Evolutionary conservation across 352 stramenopile species (phyloP).

Genomic region (Globisporangium cylindrosporum): DNA sequence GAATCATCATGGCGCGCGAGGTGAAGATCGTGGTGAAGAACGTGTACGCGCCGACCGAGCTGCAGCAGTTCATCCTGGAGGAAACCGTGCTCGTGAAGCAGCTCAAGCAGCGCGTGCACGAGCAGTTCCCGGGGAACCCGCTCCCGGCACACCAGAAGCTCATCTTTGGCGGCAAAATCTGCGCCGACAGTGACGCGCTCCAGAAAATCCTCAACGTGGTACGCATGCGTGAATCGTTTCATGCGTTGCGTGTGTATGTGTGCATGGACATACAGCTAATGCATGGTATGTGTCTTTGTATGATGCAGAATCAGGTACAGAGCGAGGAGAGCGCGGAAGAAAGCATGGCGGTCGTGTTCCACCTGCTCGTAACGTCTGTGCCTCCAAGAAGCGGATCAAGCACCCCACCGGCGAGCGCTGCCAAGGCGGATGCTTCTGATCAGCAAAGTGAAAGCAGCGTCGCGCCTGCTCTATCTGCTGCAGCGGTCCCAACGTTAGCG

Average conservation of each 20-base stretch:
- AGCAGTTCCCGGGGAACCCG: slow-evolving; percentile 45
- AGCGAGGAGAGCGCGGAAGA: slow-evolving; percentile 23
- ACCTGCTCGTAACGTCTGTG: slow-evolving; percentile 58
- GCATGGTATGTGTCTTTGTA: not conserved
- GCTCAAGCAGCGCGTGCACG: slow-evolving; percentile 60
- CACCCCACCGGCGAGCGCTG: slow-evolving; percentile 11
- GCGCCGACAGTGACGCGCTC: slow-evolving; percentile 54
- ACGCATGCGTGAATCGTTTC: not conserved
- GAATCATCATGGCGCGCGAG: slow-evolving; percentile 16
- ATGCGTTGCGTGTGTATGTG: not conserved
- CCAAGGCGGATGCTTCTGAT: not conserved
- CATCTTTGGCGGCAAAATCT: slow-evolving; percentile 88
- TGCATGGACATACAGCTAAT: not conserved
- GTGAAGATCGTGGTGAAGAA: slow-evolving; percentile 80
- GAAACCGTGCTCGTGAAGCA: slow-evolving; percentile 37
- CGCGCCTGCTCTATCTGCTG: not conserved
- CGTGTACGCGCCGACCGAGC: slow-evolving; percentile 66
- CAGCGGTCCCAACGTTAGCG: not conserved
- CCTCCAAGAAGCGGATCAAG: slow-evolving; percentile 20
- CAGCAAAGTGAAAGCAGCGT: not conserved
- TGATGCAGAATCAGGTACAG: slow-evolving; percentile 33
- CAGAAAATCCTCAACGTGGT: slow-evolving; percentile 25
- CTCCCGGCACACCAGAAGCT: slow-evolving; percentile 64
- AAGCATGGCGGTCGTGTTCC: slow-evolving; percentile 59
- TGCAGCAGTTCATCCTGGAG: slow-evolving; percentile 42